phyloP scores from a whole-genome alignment of 768 basidiomycete species.

The Pulveroboletus sp. region DNA sequence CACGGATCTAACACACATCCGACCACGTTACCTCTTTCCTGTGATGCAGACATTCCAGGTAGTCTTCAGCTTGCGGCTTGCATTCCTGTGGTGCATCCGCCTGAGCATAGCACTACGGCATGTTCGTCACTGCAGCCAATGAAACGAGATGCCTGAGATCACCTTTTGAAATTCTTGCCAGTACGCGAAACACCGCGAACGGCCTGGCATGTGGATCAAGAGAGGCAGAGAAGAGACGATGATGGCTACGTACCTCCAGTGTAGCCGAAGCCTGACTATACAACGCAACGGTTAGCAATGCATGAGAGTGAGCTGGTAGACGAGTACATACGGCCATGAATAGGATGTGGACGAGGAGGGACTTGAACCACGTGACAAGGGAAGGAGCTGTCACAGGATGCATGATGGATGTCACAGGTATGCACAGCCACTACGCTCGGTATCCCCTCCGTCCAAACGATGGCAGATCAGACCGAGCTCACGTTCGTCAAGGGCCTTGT shows the following conservation, averaged over 20 bases:
- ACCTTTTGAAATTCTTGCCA: slow-evolving; percentile 90
- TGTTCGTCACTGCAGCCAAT: slow-evolving; percentile 7
- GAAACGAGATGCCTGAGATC: neutral
- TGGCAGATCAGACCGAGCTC: slow-evolving; percentile 55
- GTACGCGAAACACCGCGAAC: slow-evolving; percentile 81
- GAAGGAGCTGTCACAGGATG: slow-evolving; percentile 12
- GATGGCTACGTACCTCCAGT: slow-evolving; percentile 47
- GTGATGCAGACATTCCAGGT: slow-evolving; percentile 87
- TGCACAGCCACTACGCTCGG: slow-evolving; percentile 19
- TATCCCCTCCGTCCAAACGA: slow-evolving; percentile 4
- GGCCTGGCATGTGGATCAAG: slow-evolving; percentile 43
- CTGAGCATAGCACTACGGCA: slow-evolving; percentile 72
- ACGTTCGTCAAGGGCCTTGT: slow-evolving; percentile 65
- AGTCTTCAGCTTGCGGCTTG: slow-evolving; percentile 70
- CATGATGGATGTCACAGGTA: slow-evolving; percentile 12
- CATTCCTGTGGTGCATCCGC: slow-evolving; percentile 75
- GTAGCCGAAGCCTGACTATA: slow-evolving; percentile 62
- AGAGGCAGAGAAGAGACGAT: neutral
- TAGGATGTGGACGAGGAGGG: slow-evolving; percentile 4
- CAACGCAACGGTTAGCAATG: slow-evolving; percentile 10
- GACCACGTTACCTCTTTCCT: slow-evolving; percentile 68
- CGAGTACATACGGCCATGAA: slow-evolving; percentile 37
- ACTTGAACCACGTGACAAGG: neutral
- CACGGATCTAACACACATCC: neutral
- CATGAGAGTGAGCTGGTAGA: neutral